Base-by-base conservation (phyloP, 306 rosid genomes). In the Albizia julibrissin region DNA sequence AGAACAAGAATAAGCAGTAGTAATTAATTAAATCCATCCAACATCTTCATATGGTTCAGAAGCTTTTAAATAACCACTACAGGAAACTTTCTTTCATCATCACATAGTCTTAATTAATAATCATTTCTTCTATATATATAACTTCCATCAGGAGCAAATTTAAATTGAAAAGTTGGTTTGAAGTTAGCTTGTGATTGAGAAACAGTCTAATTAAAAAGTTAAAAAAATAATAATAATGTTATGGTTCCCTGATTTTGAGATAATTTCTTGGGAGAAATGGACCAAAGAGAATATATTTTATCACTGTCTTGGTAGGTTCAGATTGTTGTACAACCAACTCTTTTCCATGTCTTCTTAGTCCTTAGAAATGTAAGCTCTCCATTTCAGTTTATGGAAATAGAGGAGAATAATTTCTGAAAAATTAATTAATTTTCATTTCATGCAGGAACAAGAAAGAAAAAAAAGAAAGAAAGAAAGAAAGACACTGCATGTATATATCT, bases 41-140 rank as follows among this genome's bases (percentile, higher is more conserved):
- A 77, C 83, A 85, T 72, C 58, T 82, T 82, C 58, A 21, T 7
- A 31, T 10, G 50, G 79, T 85, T 87, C 90, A 85, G 85, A 85
- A 78, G n/a, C 44, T 80, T 74, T 68, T 72, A 79, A 11, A 24
- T 80, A 87, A 66, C 79, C 75, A 65, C 43, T 49, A 24, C 46
- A 76, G 70, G 77, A 85, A 85, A 87, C 80, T 82, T 80, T 82
- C 82, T 56, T 80, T 82, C 81, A 81, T 79, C 84, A 80, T 27
- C 74, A 19, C 66, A 65, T 75, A 47, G 84, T 67, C 43, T 6
- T 4, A 18, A 5, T 68, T 65, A 8, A 15, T 3, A 15, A 43
- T 66, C 81, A 16, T 78, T 47, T 79, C 43, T 39, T 76, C 72
- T 47, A 34, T n/a, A 52, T 52, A 19, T 18, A 19, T 39, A 39